Evolutionary conservation across 2,329 filamentous ascomycete species (phyloP).

Genomic region (Colletotrichum eremochloae): DNA sequence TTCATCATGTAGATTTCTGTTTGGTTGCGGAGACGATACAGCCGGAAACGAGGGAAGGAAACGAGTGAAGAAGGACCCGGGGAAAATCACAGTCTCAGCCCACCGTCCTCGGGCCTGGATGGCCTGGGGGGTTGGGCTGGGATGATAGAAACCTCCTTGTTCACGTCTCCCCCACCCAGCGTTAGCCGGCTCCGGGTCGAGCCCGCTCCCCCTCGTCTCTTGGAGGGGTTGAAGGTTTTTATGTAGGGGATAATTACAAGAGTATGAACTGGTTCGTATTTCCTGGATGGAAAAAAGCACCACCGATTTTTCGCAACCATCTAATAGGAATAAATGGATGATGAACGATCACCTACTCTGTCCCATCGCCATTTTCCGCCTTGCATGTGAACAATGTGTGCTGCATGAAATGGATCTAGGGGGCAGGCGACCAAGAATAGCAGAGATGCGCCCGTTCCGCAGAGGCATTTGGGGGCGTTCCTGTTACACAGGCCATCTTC

Average conservation of each 20-base stretch:
- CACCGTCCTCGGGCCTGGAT: not conserved
- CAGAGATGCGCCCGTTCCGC: not conserved
- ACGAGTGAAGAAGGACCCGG: not conserved
- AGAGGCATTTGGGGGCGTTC: not conserved
- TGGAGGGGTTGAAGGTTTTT: constrained; percentile 20
- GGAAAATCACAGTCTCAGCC: not conserved
- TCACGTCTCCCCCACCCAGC: too few relatives aligned
- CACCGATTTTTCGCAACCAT: constrained; percentile 34
- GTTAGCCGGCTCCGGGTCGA: constrained; percentile 4
- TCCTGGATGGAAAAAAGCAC: constrained; percentile 55
- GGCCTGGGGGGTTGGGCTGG: not conserved
- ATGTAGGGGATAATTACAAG: constrained; percentile 35
- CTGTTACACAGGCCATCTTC: not conserved
- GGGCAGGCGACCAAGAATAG: not conserved
- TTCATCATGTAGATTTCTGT: constrained; percentile 45
- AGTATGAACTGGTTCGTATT: constrained; percentile 66
- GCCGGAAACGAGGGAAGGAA: not conserved
- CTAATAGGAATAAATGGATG: constrained; percentile 48
- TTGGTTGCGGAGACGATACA: constrained; percentile 30
- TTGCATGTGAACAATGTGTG: not conserved
- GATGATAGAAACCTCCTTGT: not conserved
- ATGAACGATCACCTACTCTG: constrained; percentile 30
- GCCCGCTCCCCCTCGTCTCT: constrained; percentile 2
- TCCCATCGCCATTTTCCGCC: not conserved
- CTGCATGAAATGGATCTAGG: not conserved